Conservation (phyloP, 179 eudicot genomes). For the Silene vulgaris region DNA sequence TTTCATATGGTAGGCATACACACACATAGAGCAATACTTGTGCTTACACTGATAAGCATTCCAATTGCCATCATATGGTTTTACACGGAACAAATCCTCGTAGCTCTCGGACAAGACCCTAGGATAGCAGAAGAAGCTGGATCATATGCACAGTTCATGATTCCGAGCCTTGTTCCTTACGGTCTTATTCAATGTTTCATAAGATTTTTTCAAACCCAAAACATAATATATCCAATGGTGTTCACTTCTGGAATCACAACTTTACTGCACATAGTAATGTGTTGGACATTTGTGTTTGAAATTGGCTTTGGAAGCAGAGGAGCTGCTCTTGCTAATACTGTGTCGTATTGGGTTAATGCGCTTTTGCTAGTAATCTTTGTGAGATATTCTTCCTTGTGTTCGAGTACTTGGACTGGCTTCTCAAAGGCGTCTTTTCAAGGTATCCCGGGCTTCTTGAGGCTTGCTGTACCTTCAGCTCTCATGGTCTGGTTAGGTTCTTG, state of each 20-base stretch:
- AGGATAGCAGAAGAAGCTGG: slow-evolving; percentile 57
- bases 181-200: slow-evolving; percentile 53
- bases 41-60: slow-evolving; percentile 47
- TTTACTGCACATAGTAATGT: slow-evolving; percentile 44
- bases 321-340: slow-evolving; percentile 60
- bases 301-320: slow-evolving; percentile 62
- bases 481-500: slow-evolving; percentile 59
- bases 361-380: slow-evolving; percentile 49
- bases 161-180: slow-evolving; percentile 65
- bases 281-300: slow-evolving; percentile 64
- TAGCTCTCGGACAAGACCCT: slow-evolving; percentile 57
- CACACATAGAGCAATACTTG: slow-evolving; percentile 60
- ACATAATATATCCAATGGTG: slow-evolving; percentile 70
- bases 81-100: slow-evolving; percentile 48
- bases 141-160: slow-evolving; percentile 44
- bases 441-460: slow-evolving; percentile 44
- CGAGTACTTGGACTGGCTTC: slow-evolving; percentile 65
- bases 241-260: slow-evolving; percentile 46
- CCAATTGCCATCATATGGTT: slow-evolving; percentile 67
- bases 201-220: slow-evolving; percentile 67
- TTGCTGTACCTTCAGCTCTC: slow-evolving; percentile 69
- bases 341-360: slow-evolving; percentile 69
- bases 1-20: slow-evolving; percentile 72
- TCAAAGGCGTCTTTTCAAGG: slow-evolving; percentile 51
- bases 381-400: slow-evolving; percentile 58